phyloP scores from a whole-genome alignment of 306 rosid genomes.

The Casuarina cunninghamiana region DNA sequence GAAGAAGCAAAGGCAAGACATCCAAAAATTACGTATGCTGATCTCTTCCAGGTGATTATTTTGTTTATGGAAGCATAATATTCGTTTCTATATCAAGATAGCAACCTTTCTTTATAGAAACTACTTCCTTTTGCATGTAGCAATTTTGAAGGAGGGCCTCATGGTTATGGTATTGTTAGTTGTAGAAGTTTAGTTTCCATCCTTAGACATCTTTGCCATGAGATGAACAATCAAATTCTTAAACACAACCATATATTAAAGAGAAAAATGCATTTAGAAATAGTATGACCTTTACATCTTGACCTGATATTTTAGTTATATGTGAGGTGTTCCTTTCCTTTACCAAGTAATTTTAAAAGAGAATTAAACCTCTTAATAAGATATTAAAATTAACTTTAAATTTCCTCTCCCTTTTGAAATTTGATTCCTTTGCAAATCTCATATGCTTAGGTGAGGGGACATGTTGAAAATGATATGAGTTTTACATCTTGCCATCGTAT shows the following conservation, averaged over 20 bases:
- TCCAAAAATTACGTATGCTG: conserved; percentile 71
- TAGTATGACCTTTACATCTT: no score
- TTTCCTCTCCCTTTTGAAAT: no score
- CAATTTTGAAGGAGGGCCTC: not conserved
- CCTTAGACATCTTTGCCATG: not conserved
- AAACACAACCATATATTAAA: not conserved
- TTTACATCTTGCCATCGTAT: no score
- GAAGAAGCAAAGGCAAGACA: conserved; percentile 73
- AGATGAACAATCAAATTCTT: not conserved
- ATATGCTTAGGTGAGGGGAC: no score
- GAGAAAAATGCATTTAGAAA: not conserved
- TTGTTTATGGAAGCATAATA: not conserved
- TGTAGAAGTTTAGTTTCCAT: not conserved
- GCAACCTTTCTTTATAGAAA: not conserved
- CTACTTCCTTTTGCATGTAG: not conserved
- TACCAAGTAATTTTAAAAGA: no score
- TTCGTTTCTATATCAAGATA: not conserved
- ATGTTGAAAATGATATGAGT: no score
- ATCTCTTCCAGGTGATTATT: conserved; percentile 69
- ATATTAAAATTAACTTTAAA: no score
- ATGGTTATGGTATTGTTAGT: not conserved
- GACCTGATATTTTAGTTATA: no score
- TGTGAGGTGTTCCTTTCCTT: no score
- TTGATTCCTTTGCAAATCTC: no score
- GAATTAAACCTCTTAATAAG: no score